Conservation (phyloP, 1,284 basidiomycete species). For the Boletus mariae region DNA sequence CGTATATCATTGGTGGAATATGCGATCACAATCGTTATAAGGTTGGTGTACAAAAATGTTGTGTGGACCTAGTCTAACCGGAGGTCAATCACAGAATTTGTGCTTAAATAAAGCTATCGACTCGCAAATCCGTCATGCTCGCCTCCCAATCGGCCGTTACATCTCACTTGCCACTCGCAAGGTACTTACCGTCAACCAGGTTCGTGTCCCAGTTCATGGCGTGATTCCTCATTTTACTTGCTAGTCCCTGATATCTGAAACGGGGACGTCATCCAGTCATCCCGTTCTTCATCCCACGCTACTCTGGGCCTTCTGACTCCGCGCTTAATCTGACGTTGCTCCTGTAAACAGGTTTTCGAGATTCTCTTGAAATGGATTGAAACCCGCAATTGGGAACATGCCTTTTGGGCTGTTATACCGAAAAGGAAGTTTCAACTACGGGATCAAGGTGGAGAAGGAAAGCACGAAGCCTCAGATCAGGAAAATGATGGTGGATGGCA, state of each 20-base stretch:
- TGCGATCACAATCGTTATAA: constrained; percentile 97
- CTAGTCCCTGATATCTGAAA: neutral
- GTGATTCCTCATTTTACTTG: neutral
- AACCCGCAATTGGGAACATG: constrained; percentile 76
- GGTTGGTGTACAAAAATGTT: constrained; percentile 34
- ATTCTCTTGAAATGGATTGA: constrained; percentile 91
- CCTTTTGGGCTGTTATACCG: constrained; percentile 84
- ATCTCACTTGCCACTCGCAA: constrained; percentile 86
- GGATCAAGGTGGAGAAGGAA: constrained; percentile 1
- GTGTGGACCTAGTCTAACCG: constrained; percentile 1
- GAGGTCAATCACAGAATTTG: constrained; percentile 56
- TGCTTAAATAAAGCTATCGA: constrained; percentile 84
- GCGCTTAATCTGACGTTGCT: constrained; percentile 4
- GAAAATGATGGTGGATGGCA: neutral
- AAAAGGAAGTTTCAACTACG: constrained; percentile 70
- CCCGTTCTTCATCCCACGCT: neutral
- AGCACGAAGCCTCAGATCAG: neutral
- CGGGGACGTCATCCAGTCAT: neutral
- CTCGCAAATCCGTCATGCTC: constrained; percentile 78
- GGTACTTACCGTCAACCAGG: constrained; percentile 95
- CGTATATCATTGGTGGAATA: constrained; percentile 95
- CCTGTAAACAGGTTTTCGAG: constrained; percentile 63
- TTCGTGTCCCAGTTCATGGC: constrained; percentile 18
- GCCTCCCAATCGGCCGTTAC: constrained; percentile 90
- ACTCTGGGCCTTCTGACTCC: constrained; percentile 1